phyloP scores from a whole-genome alignment of 169 alveolate genomes.

The Eimeria brunetti region DNA sequence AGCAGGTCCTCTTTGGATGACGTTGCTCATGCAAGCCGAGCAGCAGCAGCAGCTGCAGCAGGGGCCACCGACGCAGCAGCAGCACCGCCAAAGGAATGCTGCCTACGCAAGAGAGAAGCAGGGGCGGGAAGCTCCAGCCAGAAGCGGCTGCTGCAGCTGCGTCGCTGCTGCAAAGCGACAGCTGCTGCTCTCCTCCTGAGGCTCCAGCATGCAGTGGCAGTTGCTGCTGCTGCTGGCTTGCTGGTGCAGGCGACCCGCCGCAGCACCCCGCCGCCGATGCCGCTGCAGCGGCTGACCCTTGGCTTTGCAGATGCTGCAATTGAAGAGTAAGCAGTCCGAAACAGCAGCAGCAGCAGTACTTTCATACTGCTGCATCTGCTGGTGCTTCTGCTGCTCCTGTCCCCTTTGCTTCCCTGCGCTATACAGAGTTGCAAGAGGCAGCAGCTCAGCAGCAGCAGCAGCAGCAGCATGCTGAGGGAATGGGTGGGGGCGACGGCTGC shows the following conservation, averaged over 20 bases:
- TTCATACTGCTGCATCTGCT: slow-evolving; percentile 17
- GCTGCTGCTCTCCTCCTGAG: not conserved
- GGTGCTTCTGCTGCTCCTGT: not conserved
- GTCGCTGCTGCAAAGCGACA: slow-evolving; percentile 20
- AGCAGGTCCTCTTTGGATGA: not conserved
- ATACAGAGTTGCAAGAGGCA: not conserved
- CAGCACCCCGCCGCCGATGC: slow-evolving; percentile 45
- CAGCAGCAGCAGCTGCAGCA: not conserved
- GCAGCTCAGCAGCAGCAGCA: not conserved
- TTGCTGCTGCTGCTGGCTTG: slow-evolving; percentile 39
- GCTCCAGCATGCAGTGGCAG: slow-evolving; percentile 24
- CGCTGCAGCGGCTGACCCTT: slow-evolving; percentile 39
- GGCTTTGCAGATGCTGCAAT: slow-evolving; percentile 31
- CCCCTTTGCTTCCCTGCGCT: not conserved
- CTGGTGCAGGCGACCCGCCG: slow-evolving; percentile 53
- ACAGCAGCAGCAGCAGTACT: not conserved
- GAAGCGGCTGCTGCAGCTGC: slow-evolving; percentile 7
- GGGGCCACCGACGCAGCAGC: not conserved
- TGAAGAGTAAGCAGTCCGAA: slow-evolving; percentile 20
- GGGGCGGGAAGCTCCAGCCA: not conserved
- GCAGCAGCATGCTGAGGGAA: too few relatives aligned
- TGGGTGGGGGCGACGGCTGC: not conserved
- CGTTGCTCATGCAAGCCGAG: not conserved
- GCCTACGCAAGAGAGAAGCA: not conserved
- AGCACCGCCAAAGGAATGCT: not conserved